phyloP scores from a whole-genome alignment of 2,329 filamentous ascomycete species.

The Sporothrix brasiliensis region DNA sequence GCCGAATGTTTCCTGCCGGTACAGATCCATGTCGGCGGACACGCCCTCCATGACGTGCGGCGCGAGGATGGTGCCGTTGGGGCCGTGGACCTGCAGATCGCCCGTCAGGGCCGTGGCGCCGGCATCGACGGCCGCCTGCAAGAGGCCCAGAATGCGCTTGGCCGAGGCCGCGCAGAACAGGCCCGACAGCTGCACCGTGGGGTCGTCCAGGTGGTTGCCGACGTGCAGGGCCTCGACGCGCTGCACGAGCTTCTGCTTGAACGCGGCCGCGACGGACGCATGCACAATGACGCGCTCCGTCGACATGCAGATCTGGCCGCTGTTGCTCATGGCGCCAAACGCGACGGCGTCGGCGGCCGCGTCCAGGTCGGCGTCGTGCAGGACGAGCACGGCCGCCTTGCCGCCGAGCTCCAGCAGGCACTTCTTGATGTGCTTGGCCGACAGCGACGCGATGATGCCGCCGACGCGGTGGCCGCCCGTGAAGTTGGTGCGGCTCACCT shows the following conservation, averaged over 20 bases:
- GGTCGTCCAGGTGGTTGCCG: conserved; percentile 39
- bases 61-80: conserved; percentile 52
- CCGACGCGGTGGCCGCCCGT: conserved; percentile 69
- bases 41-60: conserved; percentile 64
- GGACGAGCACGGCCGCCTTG: conserved; percentile 67
- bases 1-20: conserved; percentile 67
- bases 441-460: conserved; percentile 62
- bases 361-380: conserved; percentile 67
- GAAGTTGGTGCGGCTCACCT: conserved; percentile 70
- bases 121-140: conserved; percentile 58
- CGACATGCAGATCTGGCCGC: conserved; percentile 61
- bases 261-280: conserved; percentile 35
- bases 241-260: conserved; percentile 31
- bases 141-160: conserved; percentile 43
- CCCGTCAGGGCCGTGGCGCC: conserved; percentile 63
- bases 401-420: conserved; percentile 70
- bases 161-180: conserved; percentile 39
- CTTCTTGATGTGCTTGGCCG: conserved; percentile 68
- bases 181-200: conserved; percentile 39
- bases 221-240: conserved; percentile 35
- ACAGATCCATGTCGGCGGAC: conserved; percentile 67
- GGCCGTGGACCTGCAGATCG: conserved; percentile 43
- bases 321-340: conserved; percentile 62
- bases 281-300: conserved; percentile 42
- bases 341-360: conserved; percentile 62